Evolutionary conservation across 768 basidiomycete genomes (phyloP).

Genomic region (Galerina marginata): DNA sequence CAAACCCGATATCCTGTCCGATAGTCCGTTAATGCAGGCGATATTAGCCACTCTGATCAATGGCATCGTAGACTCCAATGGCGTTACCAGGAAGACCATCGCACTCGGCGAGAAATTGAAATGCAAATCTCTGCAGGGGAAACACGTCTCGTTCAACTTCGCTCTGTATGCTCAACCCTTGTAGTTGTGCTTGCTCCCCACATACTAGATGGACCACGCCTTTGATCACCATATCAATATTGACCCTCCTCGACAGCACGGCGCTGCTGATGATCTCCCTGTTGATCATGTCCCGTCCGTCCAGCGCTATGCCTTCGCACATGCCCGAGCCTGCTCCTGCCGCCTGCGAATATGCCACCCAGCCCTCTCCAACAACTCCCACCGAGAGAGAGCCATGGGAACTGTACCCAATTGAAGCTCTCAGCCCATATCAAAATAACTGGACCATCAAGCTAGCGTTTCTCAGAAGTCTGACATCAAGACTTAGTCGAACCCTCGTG

Average conservation of each 20-base stretch:
- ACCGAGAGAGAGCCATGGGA: slow-evolving; percentile 33
- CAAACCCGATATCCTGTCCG: slow-evolving; percentile 78
- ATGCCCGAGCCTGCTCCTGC: too few species aligned
- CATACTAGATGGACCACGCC: too few species aligned
- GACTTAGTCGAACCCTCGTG: slow-evolving; percentile 86
- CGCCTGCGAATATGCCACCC: slow-evolving; percentile 5
- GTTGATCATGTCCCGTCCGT: too few species aligned
- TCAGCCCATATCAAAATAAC: slow-evolving; percentile 97
- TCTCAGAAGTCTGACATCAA: slow-evolving; percentile 88
- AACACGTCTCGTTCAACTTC: slow-evolving; percentile 41
- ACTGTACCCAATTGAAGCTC: slow-evolving; percentile 85
- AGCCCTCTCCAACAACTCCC: slow-evolving; percentile 26
- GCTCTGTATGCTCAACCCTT: too few species aligned
- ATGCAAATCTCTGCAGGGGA: slow-evolving; percentile 82
- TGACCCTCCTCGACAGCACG: slow-evolving; percentile 26
- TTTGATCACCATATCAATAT: neutral
- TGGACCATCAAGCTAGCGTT: slow-evolving; percentile 97
- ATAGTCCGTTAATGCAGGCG: slow-evolving; percentile 89
- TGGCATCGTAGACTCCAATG: slow-evolving; percentile 64
- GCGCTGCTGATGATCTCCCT: too few species aligned
- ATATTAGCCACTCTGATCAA: slow-evolving; percentile 97
- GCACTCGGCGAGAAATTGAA: slow-evolving; percentile 77
- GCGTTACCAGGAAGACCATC: slow-evolving; percentile 69
- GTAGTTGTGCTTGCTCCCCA: too few species aligned
- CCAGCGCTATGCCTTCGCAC: too few species aligned